Conservation (phyloP, 2,329 filamentous ascomycete genomes). For the Arthrobotrys iridis region DNA sequence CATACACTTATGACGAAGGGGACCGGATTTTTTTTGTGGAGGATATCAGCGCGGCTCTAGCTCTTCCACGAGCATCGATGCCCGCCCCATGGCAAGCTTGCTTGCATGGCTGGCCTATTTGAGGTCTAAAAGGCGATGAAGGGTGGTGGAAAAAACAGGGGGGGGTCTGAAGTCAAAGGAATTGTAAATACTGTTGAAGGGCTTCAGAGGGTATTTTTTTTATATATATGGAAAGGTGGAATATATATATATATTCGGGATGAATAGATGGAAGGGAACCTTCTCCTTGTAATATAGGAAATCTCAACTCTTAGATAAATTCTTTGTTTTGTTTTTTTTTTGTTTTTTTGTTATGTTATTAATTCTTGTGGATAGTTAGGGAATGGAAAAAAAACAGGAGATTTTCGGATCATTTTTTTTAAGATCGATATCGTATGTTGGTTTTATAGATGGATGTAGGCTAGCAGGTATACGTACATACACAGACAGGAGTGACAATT, state of each 20-base stretch:
- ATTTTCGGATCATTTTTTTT: too few species aligned
- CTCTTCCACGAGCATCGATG: not conserved
- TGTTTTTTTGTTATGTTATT: constrained; percentile 14
- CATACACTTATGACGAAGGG: constrained; percentile 10
- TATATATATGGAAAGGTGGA: not conserved
- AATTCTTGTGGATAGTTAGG: not conserved
- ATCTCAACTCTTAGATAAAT: constrained; percentile 51
- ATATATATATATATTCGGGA: not conserved
- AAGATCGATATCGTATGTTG: too few species aligned
- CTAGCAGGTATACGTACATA: too few species aligned
- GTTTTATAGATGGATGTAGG: too few species aligned
- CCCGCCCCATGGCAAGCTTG: too few species aligned
- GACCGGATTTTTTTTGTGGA: not conserved
- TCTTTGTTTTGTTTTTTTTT: constrained; percentile 19
- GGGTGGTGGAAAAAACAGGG: not conserved
- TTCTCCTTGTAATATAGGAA: constrained; percentile 47
- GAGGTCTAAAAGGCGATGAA: not conserved
- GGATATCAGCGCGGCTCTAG: not conserved
- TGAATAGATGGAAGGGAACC: constrained; percentile 3
- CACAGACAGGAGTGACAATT: too few species aligned
- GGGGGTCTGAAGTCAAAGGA: not conserved
- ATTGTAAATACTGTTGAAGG: constrained; percentile 15
- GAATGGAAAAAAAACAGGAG: not conserved
- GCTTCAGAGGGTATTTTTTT: not conserved
- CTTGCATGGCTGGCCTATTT: not conserved